Evolutionary conservation across 345 rosid species (phyloP), one percentile per base, ranked within the genome.

Genomic region (Kernera saxatilis): DNA sequence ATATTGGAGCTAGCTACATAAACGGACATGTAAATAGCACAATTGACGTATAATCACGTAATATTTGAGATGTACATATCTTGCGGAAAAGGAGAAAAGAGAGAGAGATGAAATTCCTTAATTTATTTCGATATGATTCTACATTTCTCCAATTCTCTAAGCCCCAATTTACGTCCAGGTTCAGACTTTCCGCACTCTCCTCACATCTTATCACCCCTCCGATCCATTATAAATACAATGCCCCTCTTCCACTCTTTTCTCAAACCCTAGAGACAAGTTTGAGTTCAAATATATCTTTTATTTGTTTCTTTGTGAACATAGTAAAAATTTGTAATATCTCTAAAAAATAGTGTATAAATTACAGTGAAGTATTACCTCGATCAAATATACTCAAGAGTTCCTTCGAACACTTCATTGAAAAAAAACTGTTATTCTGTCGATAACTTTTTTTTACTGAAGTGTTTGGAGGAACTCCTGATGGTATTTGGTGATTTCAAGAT

Each of bases 401-500:
- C 71, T 51, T 8, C 50, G 71, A 53, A 26, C 71, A 67, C 71
- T 67, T 67, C 72, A 67, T 26, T 67, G 72, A 53, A 13, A 52
- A 64, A 52, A 13, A 52, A 64, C 37, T 1, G 23, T 62, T 29
- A n/a, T 61, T 17, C 21, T 1, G 11, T 15, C 10, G 9, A 1
- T 17, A 23, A 45, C 1, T 18, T 15, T 15, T 49, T 25, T 18
- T 53, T 27, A 67, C 71, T 67, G 72, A 67, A 67, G 72, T 67
- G 72, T 67, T 67, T 67, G 62, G 72, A 53, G 72, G 72, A 67
- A 67, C 72, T 67, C 72, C 14, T 12, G 52, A 29, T 40, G 19
- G 5, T 53, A 67, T 67, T 67, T 53, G 72, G 15, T 67, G 1
- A 53, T 53, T 53, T 11, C 27, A 67, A 52, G 13, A n/a, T 36